Evolutionary conservation across 306 rosid genomes (phyloP), one percentile per base, ranked within the genome.

Genomic region (Leucaena leucocephala): DNA sequence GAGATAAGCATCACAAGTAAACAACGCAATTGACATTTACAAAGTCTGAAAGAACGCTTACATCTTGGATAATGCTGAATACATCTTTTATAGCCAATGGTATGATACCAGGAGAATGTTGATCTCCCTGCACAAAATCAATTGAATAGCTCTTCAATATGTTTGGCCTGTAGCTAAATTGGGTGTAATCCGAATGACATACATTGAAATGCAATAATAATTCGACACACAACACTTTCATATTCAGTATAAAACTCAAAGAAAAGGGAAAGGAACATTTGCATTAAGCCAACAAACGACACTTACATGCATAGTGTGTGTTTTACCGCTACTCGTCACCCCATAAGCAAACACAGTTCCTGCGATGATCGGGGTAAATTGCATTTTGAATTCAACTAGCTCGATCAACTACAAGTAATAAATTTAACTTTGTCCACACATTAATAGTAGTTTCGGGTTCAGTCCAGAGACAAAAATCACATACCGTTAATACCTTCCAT

Each of bases 271-370:
- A 49, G n/a, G 45, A 81, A 39, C 39, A 14, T 74, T 70, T 55
- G 58, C 10, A 62, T 48, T 27, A 64, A 36, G 67, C 49, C 19
- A 50, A 64, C 84, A 68, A 46, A 61, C 21, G 81, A 72, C 81
- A 87, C 97, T 88, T 89, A 96, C 99, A 83, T 96, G 99, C 99
- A 96, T 96, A 68, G 99, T 96, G 88, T 96, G 99, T 5, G 99
- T 96, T 87, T 96, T 96, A 59, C 99, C 99, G 82, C 99, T 96
- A 80, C 99, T 96, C 9, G 98, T 96, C 85, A 93, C 99, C 72
- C 99, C 99, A 70, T 96, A 96, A 55, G 98, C 99, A 86, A 96
- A 96, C 79, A 96, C 99, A 19, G 98, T 96, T 57, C 99, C 98
- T 96, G 96, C 89, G 73, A 78, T 27, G 27, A 27, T 27, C 27